Percentiles rank a stretch among this genome's conserved stretches.
These are phyloP conservation scores for Aegilops speltoides DNA, from an alignment of 176 grass and related monocot genomes.

Conservation along the genomic window DNA sequence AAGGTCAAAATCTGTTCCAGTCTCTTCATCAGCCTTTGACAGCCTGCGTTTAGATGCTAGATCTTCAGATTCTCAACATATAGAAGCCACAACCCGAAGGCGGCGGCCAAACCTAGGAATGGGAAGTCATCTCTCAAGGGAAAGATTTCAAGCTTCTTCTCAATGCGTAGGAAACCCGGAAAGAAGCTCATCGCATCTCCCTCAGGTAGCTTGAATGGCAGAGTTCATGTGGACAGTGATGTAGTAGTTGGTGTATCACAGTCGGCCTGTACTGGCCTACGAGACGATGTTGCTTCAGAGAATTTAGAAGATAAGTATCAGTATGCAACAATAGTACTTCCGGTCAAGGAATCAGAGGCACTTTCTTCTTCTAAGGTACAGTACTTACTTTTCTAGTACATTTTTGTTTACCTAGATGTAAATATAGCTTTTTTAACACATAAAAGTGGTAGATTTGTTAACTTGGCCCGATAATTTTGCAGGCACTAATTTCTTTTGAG, in stretches of 20 bases:
- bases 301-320: constrained; percentile 27
- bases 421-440: not conserved
- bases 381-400: not conserved
- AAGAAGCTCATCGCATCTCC: constrained; percentile 50
- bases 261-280: not conserved
- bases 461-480: constrained; percentile 31
- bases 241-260: not conserved
- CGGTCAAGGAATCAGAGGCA: constrained; percentile 28
- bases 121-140: constrained; percentile 77
- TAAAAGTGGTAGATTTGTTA: not conserved
- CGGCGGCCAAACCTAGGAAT: constrained; percentile 50
- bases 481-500: constrained; percentile 41
- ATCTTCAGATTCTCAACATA: constrained; percentile 45
- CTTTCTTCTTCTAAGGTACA: constrained; percentile 36
- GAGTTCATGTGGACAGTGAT: not conserved
- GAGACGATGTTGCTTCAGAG: constrained; percentile 18
- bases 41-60: constrained; percentile 48
- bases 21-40: constrained; percentile 70
- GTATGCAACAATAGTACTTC: constrained; percentile 21
- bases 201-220: constrained; percentile 20
- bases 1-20: constrained; percentile 82
- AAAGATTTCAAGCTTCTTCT: constrained; percentile 84
- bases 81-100: constrained; percentile 32
- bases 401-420: constrained; percentile 10
- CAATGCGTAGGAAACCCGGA: constrained; percentile 57